Base-by-base conservation (phyloP, 768 basidiomycete genomes). In the Krasilnikovozyma curviuscula region DNA sequence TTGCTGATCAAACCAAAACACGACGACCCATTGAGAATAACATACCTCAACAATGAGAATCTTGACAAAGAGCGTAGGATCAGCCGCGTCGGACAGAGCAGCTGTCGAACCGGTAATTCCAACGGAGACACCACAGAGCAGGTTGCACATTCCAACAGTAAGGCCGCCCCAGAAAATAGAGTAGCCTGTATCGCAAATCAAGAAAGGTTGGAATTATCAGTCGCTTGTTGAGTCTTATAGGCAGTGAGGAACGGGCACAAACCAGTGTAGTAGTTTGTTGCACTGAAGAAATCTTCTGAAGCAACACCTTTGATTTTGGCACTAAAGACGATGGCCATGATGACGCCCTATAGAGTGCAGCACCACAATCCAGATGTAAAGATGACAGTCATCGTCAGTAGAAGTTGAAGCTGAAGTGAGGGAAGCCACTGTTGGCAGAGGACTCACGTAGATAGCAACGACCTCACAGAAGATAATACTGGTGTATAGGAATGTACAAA, bases 381-480 rank as follows among this genome's bases (percentile, higher is more conserved):
- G 27, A 10, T 5, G 16, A n/a, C 32, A 21, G n/a, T 19, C 10
- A 37, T n/a, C 23, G 9, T 13, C 3, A 10, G 25, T 37, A 6
- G 19, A 7, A 25, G 38, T 6, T 4, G 25, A 27, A 3, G 6
- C 3, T 25, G 33, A 33, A 6, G 40, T 5, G 40, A n/a, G 16
- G 18, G 16, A 31, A 23, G 29, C 19, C n/a, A n/a, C n/a, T n/a
- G n/a, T n/a, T n/a, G 18, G 2, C 16, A 8, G 16, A 14, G 8
- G 16, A 50, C 62, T 21, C 32, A 66, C 93, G 68, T 97, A 97
- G 61, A 98, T 97, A 50, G 91, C 93, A 25, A 98, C 89, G 60
- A 95, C 93, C 69, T 97, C 91, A 65, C 91, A 95, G 72, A 97
- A 95, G 60, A 98, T 95, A 69, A 97, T 86, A 56, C 91, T 95